phyloP scores from a whole-genome alignment of 2,329 filamentous ascomycete species.

The Iodosphaeria phyllophila region DNA sequence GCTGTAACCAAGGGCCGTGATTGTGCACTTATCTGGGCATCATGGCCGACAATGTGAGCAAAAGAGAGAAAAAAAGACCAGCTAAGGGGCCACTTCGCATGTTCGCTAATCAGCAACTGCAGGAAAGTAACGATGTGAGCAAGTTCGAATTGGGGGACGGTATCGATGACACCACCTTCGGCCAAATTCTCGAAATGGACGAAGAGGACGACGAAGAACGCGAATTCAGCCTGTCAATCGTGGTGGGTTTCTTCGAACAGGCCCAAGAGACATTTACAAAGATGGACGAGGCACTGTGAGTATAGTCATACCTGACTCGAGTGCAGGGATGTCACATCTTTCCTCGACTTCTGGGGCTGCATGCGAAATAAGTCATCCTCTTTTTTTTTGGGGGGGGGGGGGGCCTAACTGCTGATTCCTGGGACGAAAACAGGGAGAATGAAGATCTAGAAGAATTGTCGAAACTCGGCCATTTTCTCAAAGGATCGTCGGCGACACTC shows the following conservation, averaged over 20 bases:
- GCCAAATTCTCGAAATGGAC: constrained; percentile 97
- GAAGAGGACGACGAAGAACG: constrained; percentile 69
- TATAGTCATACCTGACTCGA: constrained; percentile 5
- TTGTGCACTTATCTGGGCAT: neutral
- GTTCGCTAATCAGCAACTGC: too few species aligned
- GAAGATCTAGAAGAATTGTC: constrained; percentile 61
- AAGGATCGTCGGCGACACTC: constrained; percentile 88
- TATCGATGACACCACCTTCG: constrained; percentile 68
- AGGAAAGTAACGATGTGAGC: too few species aligned
- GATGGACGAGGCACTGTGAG: constrained; percentile 75
- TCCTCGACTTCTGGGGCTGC: constrained; percentile 1
- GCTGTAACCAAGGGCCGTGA: too few species aligned
- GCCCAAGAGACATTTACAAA: constrained; percentile 68
- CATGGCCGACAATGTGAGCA: constrained; percentile 2
- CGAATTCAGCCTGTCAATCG: constrained; percentile 78
- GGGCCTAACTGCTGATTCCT: constrained; percentile 3
- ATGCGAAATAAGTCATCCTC: neutral
- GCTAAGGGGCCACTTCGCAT: too few species aligned
- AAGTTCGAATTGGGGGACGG: constrained; percentile 53
- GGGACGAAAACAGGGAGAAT: constrained; percentile 30
- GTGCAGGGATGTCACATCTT: neutral
- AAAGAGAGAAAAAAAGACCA: too few species aligned
- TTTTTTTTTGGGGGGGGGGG: neutral
- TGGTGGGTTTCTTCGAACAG: constrained; percentile 85
- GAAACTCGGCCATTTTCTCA: constrained; percentile 82